Base-by-base conservation (phyloP, 306 rosid species). In the Corylus avellana region DNA sequence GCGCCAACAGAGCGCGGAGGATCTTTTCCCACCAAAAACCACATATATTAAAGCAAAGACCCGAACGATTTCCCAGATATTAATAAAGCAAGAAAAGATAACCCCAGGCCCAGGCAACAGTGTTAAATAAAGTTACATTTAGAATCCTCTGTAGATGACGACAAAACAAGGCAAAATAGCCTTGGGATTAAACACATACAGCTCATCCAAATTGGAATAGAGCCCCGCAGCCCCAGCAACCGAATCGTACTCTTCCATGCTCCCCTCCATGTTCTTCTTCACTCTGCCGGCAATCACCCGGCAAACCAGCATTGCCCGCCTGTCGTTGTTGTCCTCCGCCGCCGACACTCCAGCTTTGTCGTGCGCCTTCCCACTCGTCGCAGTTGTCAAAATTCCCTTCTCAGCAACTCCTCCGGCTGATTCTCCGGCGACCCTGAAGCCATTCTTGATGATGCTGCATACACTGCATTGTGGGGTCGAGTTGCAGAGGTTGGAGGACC, bases 141-240 rank as follows among this genome's bases (percentile, higher is more conserved):
- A 95, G 80, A 85, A 92, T 1, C 89, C 99, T 49, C 84, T 82
- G 59, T 95, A 93, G 83, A 95, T 90, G 32, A 95, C 99, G 87
- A 95, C 99, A 87, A 95, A 95, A 84, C 99, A 95, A 77, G 98
- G 99, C 91, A 95, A 87, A 72, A 95, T 95, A 59, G 99, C 98
- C 86, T 82, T 84, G 0, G 92, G 92, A 62, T 91, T 90, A 73
- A 77, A 88, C 80, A 93, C 98, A 70, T 86, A 88, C 79, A 95
- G 86, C 92, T 95, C 97, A 54, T 95, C 98, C 91, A 95, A 82
- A 85, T 95, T 93, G 6, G 99, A 91, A 80, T 90, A 93, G 22
- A 91, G 88, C 35, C 99, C 99, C 48, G 78, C 90, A 63, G 76
- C 93, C 55, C 93, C 98, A 0, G 89, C 91, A 75, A 95, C 81